These are phyloP conservation scores for Eremomyces bilateralis DNA, from an alignment of 495 filamentous ascomycete genomes.

Conservation along the genomic window DNA sequence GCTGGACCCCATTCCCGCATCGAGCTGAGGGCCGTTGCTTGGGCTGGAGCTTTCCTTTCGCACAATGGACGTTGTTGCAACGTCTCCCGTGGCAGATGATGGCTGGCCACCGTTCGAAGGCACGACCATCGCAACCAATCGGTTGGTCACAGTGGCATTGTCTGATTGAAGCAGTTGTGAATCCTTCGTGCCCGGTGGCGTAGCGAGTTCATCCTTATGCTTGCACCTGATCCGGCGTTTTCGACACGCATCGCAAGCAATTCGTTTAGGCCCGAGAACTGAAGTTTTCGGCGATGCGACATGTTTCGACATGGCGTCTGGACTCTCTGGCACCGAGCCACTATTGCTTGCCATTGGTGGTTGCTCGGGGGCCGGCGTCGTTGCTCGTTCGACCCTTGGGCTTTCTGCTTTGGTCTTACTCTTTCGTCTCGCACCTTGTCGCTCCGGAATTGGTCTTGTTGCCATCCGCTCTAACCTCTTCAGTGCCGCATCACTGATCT, in stretches of 20 bases:
- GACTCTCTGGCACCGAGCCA: constrained; percentile 5
- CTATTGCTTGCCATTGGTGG: constrained; percentile 3
- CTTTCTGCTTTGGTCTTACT: too few species aligned
- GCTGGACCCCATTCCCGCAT: too few species aligned
- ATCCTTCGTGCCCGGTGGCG: background rate
- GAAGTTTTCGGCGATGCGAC: constrained; percentile 19
- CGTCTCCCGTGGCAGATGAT: too few species aligned
- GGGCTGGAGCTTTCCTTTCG: too few species aligned
- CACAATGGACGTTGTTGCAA: too few species aligned
- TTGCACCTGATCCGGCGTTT: constrained; percentile 24
- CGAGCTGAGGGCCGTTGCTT: too few species aligned
- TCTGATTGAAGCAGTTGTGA: constrained; percentile 2
- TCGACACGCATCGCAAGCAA: constrained; percentile 23
- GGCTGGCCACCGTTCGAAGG: constrained; percentile 3
- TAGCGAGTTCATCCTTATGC: constrained; percentile 20
- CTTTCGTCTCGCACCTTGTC: too few species aligned
- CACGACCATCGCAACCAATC: constrained; percentile 6
- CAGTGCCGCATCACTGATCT: constrained; percentile 16
- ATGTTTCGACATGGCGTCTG: background rate
- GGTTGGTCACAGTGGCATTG: constrained; percentile 2
- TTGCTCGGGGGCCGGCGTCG: constrained; percentile 2
- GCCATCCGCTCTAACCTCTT: constrained; percentile 14
- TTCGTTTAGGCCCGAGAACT: constrained; percentile 23
- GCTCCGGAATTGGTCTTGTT: constrained; percentile 14
- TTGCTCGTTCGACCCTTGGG: too few species aligned